phyloP scores from a whole-genome alignment of 2,329 filamentous ascomycete species.

The Cladosporium oxysporum region DNA sequence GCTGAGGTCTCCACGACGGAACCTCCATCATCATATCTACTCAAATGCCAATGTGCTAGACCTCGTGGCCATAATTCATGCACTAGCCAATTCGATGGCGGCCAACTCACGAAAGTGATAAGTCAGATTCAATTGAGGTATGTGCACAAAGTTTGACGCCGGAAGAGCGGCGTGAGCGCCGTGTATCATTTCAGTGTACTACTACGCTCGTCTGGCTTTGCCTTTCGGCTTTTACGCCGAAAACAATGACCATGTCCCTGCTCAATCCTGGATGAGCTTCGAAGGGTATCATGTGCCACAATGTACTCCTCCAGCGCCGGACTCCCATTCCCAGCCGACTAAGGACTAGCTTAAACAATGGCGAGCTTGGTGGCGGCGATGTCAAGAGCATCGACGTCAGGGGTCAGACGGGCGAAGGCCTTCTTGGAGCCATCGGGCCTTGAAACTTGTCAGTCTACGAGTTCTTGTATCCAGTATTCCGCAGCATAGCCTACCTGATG shows the following conservation, averaged over 20 bases:
- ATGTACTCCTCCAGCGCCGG: conserved; percentile 17
- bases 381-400: conserved; percentile 97
- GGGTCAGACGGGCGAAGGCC: conserved; percentile 92
- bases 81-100: background rate
- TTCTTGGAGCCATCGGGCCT: conserved; percentile 98
- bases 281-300: background rate
- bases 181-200: conserved; percentile 18
- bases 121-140: background rate
- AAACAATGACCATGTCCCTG: conserved; percentile 14
- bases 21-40: background rate
- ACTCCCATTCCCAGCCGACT: conserved; percentile 25
- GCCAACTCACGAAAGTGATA: background rate
- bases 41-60: background rate
- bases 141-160: background rate
- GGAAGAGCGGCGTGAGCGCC: conserved; percentile 17
- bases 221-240: conserved; percentile 16
- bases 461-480: background rate
- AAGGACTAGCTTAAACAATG: conserved; percentile 73
- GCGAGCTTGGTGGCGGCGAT: conserved; percentile 98
- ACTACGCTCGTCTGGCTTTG: conserved; percentile 11
- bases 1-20: background rate
- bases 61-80: background rate
- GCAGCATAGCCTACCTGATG: conserved; percentile 68
- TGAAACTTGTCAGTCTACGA: conserved; percentile 24
- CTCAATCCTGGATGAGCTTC: conserved; percentile 19